phyloP scores from a whole-genome alignment of 768 basidiomycete species.

The Epithele typhae region DNA sequence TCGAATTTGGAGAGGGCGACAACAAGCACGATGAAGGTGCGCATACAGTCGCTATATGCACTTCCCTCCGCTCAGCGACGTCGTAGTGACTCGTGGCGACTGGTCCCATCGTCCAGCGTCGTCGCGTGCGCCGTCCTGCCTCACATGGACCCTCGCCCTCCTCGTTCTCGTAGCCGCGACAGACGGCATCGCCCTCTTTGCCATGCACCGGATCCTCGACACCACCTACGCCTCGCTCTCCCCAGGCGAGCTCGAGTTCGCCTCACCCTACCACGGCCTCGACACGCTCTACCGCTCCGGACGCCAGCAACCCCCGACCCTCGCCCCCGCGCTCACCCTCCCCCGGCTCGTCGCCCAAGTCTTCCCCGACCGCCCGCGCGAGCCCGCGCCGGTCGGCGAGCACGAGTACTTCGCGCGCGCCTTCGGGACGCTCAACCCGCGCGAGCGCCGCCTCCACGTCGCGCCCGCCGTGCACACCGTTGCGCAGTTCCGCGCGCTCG shows the following conservation, averaged over 20 bases:
- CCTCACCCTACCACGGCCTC: conserved; percentile 23
- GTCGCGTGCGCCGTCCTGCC: background rate
- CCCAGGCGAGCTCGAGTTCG: conserved; percentile 14
- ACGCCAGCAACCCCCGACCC: conserved; percentile 11
- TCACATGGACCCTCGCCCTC: conserved; percentile 7
- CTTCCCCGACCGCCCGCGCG: conserved; percentile 14
- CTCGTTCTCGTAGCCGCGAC: conserved; percentile 7
- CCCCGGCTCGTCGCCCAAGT: conserved; percentile 21
- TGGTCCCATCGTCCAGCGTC: background rate
- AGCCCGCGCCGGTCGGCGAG: conserved; percentile 19
- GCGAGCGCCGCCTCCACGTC: conserved; percentile 20
- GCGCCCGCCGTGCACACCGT: conserved; percentile 17
- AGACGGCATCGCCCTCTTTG: conserved; percentile 6
- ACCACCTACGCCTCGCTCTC: conserved; percentile 9
- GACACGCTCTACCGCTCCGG: conserved; percentile 21
- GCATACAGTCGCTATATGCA: too few relatives aligned
- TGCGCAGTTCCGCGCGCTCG: conserved; percentile 23
- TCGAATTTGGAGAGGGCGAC: background rate
- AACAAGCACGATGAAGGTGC: background rate
- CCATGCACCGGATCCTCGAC: conserved; percentile 11
- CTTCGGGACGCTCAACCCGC: conserved; percentile 18
- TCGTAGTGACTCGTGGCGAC: too few relatives aligned
- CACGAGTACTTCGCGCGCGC: conserved; percentile 13
- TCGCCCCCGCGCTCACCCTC: conserved; percentile 17
- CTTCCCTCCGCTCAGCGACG: too few relatives aligned